Conservation (phyloP, 129 eudicot species). For the Heracleum sosnowskyi region DNA sequence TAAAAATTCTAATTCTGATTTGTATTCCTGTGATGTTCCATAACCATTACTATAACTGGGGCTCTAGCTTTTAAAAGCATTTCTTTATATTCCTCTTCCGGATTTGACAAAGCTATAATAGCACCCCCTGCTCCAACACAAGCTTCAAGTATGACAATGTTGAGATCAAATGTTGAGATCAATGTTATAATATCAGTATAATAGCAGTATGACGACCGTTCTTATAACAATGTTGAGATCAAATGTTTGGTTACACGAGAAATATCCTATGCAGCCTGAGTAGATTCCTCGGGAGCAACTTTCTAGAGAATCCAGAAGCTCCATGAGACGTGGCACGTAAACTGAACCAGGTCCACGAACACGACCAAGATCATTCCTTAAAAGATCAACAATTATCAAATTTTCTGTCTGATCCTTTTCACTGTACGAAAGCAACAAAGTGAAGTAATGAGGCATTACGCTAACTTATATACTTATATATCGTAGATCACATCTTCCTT, state of each 20-base stretch:
- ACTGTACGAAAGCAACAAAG: conserved; percentile 27
- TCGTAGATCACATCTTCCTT: background rate
- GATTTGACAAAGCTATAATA: conserved; percentile 73
- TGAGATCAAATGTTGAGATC: too few relatives aligned
- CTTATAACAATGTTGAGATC: conserved; percentile 94
- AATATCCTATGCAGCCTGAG: conserved; percentile 91
- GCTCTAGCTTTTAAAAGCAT: conserved; percentile 85
- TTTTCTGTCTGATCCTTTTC: conserved; percentile 99
- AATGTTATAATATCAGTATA: too few relatives aligned
- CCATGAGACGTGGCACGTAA: conserved; percentile 88
- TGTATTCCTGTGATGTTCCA: conserved; percentile 21
- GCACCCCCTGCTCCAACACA: conserved; percentile 97
- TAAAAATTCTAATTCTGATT: background rate
- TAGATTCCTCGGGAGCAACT: conserved; percentile 85
- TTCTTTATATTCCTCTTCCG: conserved; percentile 77
- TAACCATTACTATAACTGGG: conserved; percentile 57
- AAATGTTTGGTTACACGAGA: conserved; percentile 78
- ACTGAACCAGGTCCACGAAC: conserved; percentile 95
- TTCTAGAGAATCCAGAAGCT: conserved; percentile 79
- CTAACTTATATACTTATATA: background rate
- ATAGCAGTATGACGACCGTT: conserved; percentile 71
- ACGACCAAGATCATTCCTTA: conserved; percentile 94
- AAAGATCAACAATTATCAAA: conserved; percentile 91
- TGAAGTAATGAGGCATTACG: background rate
- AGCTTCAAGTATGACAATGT: conserved; percentile 68